Percentiles rank a stretch among this genome's conserved stretches.
Evolutionary conservation across 495 filamentous ascomycete genomes (phyloP).

Genomic region (Penicillium ucsense): DNA sequence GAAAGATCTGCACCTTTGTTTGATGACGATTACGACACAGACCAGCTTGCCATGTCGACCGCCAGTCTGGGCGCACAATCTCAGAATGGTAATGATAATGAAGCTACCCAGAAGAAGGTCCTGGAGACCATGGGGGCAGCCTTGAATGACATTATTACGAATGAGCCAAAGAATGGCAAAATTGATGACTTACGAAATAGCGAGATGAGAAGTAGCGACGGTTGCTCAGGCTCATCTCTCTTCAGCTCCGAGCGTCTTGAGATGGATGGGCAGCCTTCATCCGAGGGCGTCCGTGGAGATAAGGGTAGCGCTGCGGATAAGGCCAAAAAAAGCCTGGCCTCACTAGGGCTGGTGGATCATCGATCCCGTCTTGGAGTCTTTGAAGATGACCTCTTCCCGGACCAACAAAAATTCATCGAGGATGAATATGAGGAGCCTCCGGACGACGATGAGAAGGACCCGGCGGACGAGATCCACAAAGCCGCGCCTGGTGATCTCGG

Average conservation of each 20-base stretch:
- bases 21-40: slow-evolving; percentile 58
- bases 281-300: slow-evolving; percentile 42
- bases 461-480: slow-evolving; percentile 81
- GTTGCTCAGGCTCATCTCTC: slow-evolving; percentile 26
- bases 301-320: slow-evolving; percentile 33
- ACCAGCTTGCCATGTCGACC: slow-evolving; percentile 50
- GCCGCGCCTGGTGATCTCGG: slow-evolving; percentile 94
- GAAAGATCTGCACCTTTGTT: slow-evolving; percentile 47
- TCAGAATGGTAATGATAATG: slow-evolving; percentile 33
- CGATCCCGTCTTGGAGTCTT: slow-evolving; percentile 81
- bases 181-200: slow-evolving; percentile 52
- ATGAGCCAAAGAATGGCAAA: slow-evolving; percentile 54
- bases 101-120: slow-evolving; percentile 42
- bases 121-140: slow-evolving; percentile 93
- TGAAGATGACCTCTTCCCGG: slow-evolving; percentile 87
- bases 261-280: slow-evolving; percentile 44
- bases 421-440: slow-evolving; percentile 75
- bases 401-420: slow-evolving; percentile 77
- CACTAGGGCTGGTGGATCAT: slow-evolving; percentile 76
- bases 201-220: slow-evolving; percentile 45
- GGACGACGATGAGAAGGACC: slow-evolving; percentile 45
- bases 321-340: slow-evolving; percentile 77
- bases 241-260: slow-evolving; percentile 38
- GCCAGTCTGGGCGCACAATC: slow-evolving; percentile 46
- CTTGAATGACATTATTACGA: slow-evolving; percentile 88